phyloP scores from a whole-genome alignment of 768 basidiomycete species.

The Mycena rebaudengoi region DNA sequence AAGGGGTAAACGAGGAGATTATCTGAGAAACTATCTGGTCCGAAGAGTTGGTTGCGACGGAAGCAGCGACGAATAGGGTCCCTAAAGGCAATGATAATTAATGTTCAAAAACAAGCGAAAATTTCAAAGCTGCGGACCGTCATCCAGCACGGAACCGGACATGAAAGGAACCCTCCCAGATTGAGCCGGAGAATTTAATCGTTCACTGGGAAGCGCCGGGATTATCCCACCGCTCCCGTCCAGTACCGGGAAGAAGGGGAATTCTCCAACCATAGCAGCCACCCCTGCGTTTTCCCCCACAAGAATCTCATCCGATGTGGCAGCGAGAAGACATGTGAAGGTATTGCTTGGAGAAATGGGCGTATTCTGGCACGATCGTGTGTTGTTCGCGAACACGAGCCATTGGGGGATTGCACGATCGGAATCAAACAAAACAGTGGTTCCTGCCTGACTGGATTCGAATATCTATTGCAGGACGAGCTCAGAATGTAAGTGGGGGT shows the following conservation, averaged over 20 bases:
- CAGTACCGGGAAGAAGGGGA: constrained; percentile 36
- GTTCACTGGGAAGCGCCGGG: constrained; percentile 32
- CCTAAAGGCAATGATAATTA: too few relatives aligned
- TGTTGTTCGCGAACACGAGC: constrained; percentile 25
- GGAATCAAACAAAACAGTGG: constrained; percentile 27
- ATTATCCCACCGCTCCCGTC: constrained; percentile 35
- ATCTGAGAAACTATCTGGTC: neutral
- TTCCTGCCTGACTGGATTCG: too few relatives aligned
- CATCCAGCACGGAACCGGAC: too few relatives aligned
- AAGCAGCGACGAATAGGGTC: neutral
- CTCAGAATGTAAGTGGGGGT: too few relatives aligned
- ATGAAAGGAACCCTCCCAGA: constrained; percentile 36
- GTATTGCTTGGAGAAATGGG: constrained; percentile 21
- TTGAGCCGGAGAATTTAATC: constrained; percentile 21
- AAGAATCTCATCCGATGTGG: constrained; percentile 1
- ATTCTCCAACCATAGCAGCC: constrained; percentile 18
- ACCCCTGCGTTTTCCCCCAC: neutral
- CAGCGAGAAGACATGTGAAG: constrained; percentile 9
- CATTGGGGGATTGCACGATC: constrained; percentile 26
- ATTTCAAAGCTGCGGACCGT: too few relatives aligned
- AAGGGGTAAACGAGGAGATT: neutral
- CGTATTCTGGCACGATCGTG: neutral
- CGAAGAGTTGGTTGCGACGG: neutral
- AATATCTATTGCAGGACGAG: constrained; percentile 43
- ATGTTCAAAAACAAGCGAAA: too few relatives aligned